Percentiles rank a stretch among this genome's conserved stretches.
These are phyloP conservation scores for Pythium scleroteichum DNA, from an alignment of 352 stramenopile genomes.

Conservation along the genomic window DNA sequence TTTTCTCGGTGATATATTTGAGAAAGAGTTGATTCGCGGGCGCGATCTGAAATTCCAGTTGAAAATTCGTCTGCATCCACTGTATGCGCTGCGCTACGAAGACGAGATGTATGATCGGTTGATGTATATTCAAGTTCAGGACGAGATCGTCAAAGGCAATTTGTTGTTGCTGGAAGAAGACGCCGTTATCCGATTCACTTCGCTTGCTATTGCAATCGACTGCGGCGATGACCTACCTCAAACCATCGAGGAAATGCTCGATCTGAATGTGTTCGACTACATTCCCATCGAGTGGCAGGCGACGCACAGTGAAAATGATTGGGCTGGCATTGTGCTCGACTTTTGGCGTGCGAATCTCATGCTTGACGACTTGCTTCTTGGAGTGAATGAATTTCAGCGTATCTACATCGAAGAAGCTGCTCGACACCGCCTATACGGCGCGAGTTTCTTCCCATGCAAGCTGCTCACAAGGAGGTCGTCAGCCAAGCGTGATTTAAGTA, in stretches of 20 bases:
- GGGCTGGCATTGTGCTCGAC: constrained; percentile 73
- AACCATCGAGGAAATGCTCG: constrained; percentile 58
- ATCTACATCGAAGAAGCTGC: constrained; percentile 85
- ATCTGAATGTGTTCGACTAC: constrained; percentile 84
- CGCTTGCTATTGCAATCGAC: constrained; percentile 84
- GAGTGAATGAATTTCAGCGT: constrained; percentile 64
- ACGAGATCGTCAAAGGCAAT: constrained; percentile 91
- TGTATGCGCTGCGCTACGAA: constrained; percentile 80
- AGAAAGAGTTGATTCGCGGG: constrained; percentile 87
- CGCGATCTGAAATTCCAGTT: constrained; percentile 91
- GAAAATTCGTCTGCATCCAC: constrained; percentile 90
- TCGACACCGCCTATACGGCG: constrained; percentile 84
- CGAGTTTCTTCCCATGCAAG: constrained; percentile 87
- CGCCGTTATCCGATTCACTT: constrained; percentile 70
- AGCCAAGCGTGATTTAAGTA: constrained; percentile 18
- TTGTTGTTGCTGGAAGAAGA: constrained; percentile 81
- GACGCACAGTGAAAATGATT: constrained; percentile 74
- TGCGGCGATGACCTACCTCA: constrained; percentile 55
- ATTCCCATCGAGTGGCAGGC: constrained; percentile 77
- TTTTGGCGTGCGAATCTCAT: constrained; percentile 55
- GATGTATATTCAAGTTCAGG: constrained; percentile 90
- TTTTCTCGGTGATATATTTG: constrained; percentile 91
- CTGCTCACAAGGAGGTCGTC: constrained; percentile 40
- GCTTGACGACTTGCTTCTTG: constrained; percentile 35
- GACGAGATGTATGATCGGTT: constrained; percentile 85